These are phyloP conservation scores for Comarum palustre DNA, from an alignment of 306 rosid genomes.

Conservation along the genomic window DNA sequence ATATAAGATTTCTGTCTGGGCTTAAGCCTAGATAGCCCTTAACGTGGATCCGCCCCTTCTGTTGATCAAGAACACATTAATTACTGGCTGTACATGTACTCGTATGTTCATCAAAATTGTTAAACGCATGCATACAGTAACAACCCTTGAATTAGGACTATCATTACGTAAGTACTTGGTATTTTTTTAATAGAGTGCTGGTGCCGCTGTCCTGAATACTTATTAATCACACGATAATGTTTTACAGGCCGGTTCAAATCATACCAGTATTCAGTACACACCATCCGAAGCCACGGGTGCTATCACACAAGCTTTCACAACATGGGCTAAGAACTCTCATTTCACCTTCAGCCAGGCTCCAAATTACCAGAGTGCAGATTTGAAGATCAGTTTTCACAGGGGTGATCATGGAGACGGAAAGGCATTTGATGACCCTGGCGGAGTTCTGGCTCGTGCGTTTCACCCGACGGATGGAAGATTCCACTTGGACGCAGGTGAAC, in stretches of 20 bases:
- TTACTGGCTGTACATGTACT: too few species aligned
- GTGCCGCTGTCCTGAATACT: too few species aligned
- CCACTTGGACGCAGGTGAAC: slow-evolving; percentile 34
- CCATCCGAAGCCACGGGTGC: background rate
- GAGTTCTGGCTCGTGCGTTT: slow-evolving; percentile 29
- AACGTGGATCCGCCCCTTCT: too few species aligned
- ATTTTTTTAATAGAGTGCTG: too few species aligned
- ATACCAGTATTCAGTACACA: slow-evolving; percentile 8
- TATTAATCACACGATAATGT: too few species aligned
- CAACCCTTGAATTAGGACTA: background rate
- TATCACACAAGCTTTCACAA: background rate
- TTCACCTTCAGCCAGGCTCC: background rate
- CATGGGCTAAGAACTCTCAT: background rate
- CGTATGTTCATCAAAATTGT: background rate
- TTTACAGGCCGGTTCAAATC: background rate
- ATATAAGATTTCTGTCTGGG: too few species aligned
- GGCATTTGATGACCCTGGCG: background rate
- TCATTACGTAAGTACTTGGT: too few species aligned
- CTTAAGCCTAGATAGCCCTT: too few species aligned
- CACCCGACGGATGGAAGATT: slow-evolving; percentile 33
- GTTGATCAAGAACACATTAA: too few species aligned
- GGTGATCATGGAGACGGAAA: background rate
- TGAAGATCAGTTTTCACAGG: background rate
- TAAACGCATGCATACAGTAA: background rate
- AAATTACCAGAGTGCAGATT: background rate